Conservation (phyloP, 176 grass and related monocot genomes). For the Oropetium thomaeum region DNA sequence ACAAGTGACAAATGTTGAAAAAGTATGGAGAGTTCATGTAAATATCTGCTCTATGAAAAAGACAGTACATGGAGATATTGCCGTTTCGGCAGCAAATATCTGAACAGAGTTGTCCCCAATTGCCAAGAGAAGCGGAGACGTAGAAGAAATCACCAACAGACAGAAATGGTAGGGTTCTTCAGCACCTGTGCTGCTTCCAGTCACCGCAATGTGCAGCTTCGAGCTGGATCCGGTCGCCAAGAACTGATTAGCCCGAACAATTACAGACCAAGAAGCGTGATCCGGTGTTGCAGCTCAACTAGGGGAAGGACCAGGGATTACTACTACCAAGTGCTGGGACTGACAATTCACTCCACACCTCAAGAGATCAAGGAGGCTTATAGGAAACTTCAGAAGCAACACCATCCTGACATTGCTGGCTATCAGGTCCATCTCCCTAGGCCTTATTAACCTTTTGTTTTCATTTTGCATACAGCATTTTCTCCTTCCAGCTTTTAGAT, state of each 20-base stretch:
- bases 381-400: constrained; percentile 70
- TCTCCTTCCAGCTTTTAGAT: not conserved
- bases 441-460: not conserved
- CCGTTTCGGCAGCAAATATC: constrained; percentile 45
- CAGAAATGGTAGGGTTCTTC: constrained; percentile 40
- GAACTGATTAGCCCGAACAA: constrained; percentile 14
- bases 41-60: constrained; percentile 41
- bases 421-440: constrained; percentile 38
- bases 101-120: constrained; percentile 13
- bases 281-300: constrained; percentile 50
- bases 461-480: not conserved
- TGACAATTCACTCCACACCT: constrained; percentile 47
- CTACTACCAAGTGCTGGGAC: constrained; percentile 52
- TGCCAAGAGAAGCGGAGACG: not conserved
- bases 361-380: constrained; percentile 72
- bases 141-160: constrained; percentile 12
- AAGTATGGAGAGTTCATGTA: constrained; percentile 3
- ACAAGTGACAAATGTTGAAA: not conserved
- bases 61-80: constrained; percentile 42
- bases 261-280: constrained; percentile 15
- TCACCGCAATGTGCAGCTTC: constrained; percentile 15
- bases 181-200: constrained; percentile 16
- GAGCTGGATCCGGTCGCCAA: constrained; percentile 5
- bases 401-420: constrained; percentile 73
- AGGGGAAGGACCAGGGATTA: constrained; percentile 34